Base-by-base conservation (phyloP, 2,329 filamentous ascomycete genomes). In the Trichoderma endophyticum region DNA sequence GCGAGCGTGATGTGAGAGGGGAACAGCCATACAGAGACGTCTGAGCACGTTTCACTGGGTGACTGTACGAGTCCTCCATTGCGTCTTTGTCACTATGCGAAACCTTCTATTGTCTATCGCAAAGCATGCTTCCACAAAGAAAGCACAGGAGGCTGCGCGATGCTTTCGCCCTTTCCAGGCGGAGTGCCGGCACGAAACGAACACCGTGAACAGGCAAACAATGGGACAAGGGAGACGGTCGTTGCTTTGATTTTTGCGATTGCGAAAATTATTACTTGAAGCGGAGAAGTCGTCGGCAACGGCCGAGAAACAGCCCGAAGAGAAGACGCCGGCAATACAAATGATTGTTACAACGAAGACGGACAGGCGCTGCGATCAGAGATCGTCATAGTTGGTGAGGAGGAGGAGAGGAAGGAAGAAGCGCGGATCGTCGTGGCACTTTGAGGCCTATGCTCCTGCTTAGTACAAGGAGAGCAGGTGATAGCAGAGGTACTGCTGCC, bases 51-150 rank as follows among this genome's bases (percentile, higher is more conserved):
- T 71, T 66, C 54, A 57, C 67, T 18, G 68, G 64, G 51, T 73
- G 59, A 28, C 30, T 63, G 72, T 72, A 59, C 39, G 72, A 69
- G 57, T 71, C 72, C 24, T 73, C 72, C 72, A 73, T 73, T 34
- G 59, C 34, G 68, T 66, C 61, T 54, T 72, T 15, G 59, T 60
- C 70, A 73, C 48, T 51, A 61, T 69, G 71, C 48, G 57, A 70
- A 70, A 61, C 15, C 21, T 66, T 26, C 9, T 51, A 39, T 30
- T 39, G n/a, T 61, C 26, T 60, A 51, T 64, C 39, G 39, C 59
- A 28, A 36, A 64, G 72, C 72, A 73, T 73, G 62, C 72, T 72
- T 72, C 62, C 48, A 32, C 34, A 43, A 26, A 24, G 30, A 18
- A 12, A 30, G 51, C 67, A 56, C 43, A 71, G 32, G 48, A 28